A percentile compares a stretch with the other conserved stretches of the same genome.
phyloP scores from a whole-genome alignment of 495 filamentous ascomycete genomes.

The Penicillium steckii region DNA sequence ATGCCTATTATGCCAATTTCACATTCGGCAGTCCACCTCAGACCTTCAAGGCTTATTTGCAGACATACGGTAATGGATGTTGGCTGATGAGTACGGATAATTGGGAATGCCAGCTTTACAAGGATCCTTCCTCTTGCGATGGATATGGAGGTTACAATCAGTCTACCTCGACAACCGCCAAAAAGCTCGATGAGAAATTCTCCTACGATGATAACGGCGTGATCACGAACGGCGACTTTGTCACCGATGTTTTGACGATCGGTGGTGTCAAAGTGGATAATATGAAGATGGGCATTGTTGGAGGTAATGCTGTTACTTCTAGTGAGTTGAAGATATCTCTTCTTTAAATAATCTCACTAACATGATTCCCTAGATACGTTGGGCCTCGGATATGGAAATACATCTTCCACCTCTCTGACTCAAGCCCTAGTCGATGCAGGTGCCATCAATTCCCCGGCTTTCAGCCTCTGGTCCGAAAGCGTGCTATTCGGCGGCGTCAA shows the following conservation, averaged over 20 bases:
- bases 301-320: not conserved
- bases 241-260: conserved; percentile 10
- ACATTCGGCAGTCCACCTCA: conserved; percentile 8
- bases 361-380: not conserved
- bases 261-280: not conserved
- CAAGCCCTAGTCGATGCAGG: conserved; percentile 11
- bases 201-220: conserved; percentile 2
- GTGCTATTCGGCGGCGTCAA: conserved; percentile 15
- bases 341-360: not conserved
- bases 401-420: conserved; percentile 13
- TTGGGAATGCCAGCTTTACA: not conserved
- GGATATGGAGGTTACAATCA: conserved; percentile 7
- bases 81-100: not conserved
- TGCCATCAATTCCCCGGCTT: conserved; percentile 15
- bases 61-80: conserved; percentile 3
- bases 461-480: conserved; percentile 10
- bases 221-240: not conserved
- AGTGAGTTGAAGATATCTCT: not conserved
- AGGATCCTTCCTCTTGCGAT: not conserved
- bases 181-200: conserved; percentile 3
- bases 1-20: conserved; percentile 3
- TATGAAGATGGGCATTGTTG: conserved; percentile 9
- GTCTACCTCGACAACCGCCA: conserved; percentile 1
- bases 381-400: conserved; percentile 10
- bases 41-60: not conserved